These are phyloP conservation scores for Leccinum truebloodii DNA, from an alignment of 768 basidiomycete species.

Conservation along the genomic window DNA sequence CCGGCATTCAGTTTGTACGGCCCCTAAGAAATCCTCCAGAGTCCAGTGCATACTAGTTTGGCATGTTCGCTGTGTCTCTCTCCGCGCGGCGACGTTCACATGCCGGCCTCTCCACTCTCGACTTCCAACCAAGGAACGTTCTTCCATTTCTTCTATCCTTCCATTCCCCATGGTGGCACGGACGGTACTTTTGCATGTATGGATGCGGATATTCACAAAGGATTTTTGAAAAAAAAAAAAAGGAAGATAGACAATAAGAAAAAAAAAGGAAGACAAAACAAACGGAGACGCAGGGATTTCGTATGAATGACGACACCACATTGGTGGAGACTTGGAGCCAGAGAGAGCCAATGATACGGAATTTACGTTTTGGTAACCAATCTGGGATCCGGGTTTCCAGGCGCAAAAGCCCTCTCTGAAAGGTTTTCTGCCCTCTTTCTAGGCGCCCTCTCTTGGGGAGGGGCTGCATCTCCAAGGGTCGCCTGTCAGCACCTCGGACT, in stretches of 20 bases:
- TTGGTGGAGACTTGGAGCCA: neutral
- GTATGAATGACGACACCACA: neutral
- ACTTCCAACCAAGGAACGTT: neutral
- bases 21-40: neutral
- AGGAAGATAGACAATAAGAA: neutral
- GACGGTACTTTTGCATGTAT: neutral
- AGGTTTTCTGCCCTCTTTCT: neutral
- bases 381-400: neutral
- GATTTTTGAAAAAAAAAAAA: neutral
- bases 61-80: neutral
- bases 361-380: constrained; percentile 11
- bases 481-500: neutral
- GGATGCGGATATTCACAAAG: too few relatives aligned
- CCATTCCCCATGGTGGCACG: constrained; percentile 12
- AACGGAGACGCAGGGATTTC: neutral
- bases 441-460: neutral
- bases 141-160: neutral
- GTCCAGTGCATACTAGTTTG: neutral
- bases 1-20: neutral
- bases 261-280: neutral
- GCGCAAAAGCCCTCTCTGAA: neutral
- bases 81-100: constrained; percentile 1
- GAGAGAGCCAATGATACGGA: neutral
- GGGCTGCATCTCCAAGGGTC: neutral
- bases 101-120: constrained; percentile 4